Evolutionary conservation across 345 rosid species (phyloP).

Genomic region (Bruguiera sexangula): DNA sequence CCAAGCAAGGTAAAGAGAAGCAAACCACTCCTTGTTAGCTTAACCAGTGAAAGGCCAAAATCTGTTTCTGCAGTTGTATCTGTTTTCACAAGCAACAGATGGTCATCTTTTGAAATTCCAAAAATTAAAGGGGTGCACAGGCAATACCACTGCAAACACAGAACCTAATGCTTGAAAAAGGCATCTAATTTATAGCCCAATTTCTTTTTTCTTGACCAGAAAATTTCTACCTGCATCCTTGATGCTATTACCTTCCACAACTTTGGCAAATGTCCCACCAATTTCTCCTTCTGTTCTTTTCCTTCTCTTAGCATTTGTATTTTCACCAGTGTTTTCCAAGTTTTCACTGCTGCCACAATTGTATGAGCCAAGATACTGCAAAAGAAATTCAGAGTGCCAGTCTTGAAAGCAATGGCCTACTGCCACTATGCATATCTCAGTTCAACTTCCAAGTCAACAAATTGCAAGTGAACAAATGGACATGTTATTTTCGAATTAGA

Average conservation of each 20-base stretch:
- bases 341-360: constrained; percentile 22
- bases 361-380: constrained; percentile 40
- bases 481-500: no score
- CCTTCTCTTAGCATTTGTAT: constrained; percentile 43
- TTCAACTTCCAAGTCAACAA: no score
- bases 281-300: constrained; percentile 39
- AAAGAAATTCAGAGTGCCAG: neutral
- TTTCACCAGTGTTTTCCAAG: constrained; percentile 26
- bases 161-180: constrained; percentile 6
- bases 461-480: no score
- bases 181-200: constrained; percentile 7
- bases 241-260: constrained; percentile 19
- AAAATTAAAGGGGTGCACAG: constrained; percentile 30
- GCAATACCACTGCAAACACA: neutral
- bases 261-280: constrained; percentile 12
- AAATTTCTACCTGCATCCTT: constrained; percentile 39
- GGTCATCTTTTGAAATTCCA: constrained; percentile 23
- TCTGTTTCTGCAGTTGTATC: constrained; percentile 27
- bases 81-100: constrained; percentile 21
- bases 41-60: constrained; percentile 69
- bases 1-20: constrained; percentile 59
- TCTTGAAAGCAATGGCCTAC: neutral
- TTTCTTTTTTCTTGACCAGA: constrained; percentile 9
- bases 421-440: neutral
- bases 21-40: constrained; percentile 81